Percentiles rank a stretch among this genome's conserved stretches.
Evolutionary conservation across 140 eudicot species (phyloP).

Genomic region (Flaveria floridana): DNA sequence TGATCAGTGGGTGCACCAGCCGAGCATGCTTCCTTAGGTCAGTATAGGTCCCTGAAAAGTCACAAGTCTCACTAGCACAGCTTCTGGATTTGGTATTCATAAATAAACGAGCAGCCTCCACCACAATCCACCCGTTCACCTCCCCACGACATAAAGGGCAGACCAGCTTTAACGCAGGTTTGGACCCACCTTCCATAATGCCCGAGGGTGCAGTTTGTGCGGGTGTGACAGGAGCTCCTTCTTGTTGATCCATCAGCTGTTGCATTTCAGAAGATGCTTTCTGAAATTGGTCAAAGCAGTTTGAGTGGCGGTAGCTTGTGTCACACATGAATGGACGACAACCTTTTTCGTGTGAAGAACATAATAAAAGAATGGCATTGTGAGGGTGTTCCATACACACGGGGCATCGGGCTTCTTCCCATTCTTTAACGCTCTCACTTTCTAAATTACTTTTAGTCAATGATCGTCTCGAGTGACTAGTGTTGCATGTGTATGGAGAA

Average conservation of each 20-base stretch:
- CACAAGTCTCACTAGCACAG: conserved; percentile 78
- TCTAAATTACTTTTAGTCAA: conserved; percentile 34
- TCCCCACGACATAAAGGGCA: conserved; percentile 73
- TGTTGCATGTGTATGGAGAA: conserved; percentile 63
- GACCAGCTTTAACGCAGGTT: conserved; percentile 34
- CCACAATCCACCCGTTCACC: conserved; percentile 57
- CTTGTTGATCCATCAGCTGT: conserved; percentile 27
- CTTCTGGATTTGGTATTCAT: conserved; percentile 70
- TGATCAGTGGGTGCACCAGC: conserved; percentile 56
- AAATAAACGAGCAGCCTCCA: conserved; percentile 59
- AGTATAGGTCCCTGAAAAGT: conserved; percentile 61
- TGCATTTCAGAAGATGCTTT: conserved; percentile 48
- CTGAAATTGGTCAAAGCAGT: conserved; percentile 75
- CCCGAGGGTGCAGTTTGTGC: conserved; percentile 1
- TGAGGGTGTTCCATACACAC: conserved; percentile 95
- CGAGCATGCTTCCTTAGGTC: conserved; percentile 85
- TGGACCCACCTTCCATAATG: conserved; percentile 14
- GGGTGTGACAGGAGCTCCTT: conserved; percentile 7
- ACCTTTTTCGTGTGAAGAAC: conserved; percentile 75
- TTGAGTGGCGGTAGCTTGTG: conserved; percentile 89
- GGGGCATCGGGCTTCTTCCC: conserved; percentile 90
- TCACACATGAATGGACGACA: conserved; percentile 95
- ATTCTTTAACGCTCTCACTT: conserved; percentile 50
- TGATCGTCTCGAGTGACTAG: conserved; percentile 24
- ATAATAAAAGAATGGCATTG: conserved; percentile 66